Evolutionary conservation across 306 rosid species (phyloP), one percentile per base, ranked within the genome.

Genomic region (Sphenostylis stenocarpa): DNA sequence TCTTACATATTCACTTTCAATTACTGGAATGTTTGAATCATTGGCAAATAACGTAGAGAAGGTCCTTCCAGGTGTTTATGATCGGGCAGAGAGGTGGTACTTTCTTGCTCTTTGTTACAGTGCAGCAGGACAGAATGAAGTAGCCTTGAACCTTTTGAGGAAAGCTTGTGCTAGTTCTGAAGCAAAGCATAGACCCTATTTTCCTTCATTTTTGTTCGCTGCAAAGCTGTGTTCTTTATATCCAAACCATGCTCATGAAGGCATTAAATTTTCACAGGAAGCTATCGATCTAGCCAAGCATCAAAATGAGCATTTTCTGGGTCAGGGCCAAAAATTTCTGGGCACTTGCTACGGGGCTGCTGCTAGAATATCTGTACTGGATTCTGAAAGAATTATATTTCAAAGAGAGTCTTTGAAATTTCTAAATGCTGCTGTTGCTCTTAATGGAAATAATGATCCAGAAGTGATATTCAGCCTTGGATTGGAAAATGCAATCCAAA

Each of bases 81-180:
- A 70, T 66, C 87, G 99, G 80, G 86, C 89, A 6, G 92, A 92
- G 80, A 87, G 88, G 76, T 92, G 97, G 96, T 90, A 90, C 86
- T 80, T 87, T 77, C 99, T 95, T 55, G 96, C 99, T 74, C 97
- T 95, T 62, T 95, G 97, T 82, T 90, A 88, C 75, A 86, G 86
- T 77, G 97, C 97, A 2, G 91, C 89, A 24, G 97, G 96, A 66
- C 78, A 85, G 15, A 73, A 83, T 24, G 97, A 89, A 84, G 75
- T 75, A 24, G 97, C 99, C 44, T 58, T 90, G 79, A 92, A 86
- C 86, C 89, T 95, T 77, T 80, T 95, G 85, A 86, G 72, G 69
- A 95, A 92, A 70, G 93, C 85, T 61, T 86, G 90, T 26, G 95
- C 96, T 80, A 80, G 82, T 83, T 95, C 95, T 9, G 97, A 91